phyloP scores from a whole-genome alignment of 805 yeast genomes.

The Saturnispora dispora region DNA sequence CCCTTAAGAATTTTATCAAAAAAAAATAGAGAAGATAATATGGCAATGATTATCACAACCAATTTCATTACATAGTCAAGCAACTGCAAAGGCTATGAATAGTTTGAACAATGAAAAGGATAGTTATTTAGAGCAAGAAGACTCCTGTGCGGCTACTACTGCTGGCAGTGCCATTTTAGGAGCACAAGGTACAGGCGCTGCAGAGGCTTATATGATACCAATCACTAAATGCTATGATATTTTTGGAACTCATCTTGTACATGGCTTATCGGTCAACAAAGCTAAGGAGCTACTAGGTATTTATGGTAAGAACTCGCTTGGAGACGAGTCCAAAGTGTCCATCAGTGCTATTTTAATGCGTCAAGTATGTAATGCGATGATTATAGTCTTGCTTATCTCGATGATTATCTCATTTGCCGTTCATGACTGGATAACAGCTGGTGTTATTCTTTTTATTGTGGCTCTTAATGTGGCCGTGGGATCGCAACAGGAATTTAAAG shows the following conservation, averaged over 20 bases:
- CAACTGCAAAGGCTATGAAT: not conserved
- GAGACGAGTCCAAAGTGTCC: slow-evolving; percentile 49
- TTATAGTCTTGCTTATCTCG: slow-evolving; percentile 60
- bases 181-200: slow-evolving; percentile 5
- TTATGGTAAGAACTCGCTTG: slow-evolving; percentile 54
- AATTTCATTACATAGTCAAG: not conserved
- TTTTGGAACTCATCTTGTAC: slow-evolving; percentile 31
- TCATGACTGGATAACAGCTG: slow-evolving; percentile 74
- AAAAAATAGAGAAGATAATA: too few relatives aligned
- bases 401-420: slow-evolving; percentile 66
- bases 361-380: slow-evolving; percentile 73
- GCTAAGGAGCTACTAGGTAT: slow-evolving; percentile 25
- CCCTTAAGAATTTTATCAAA: too few relatives aligned
- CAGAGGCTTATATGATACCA: slow-evolving; percentile 17
- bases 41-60: too few relatives aligned
- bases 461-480: slow-evolving; percentile 58
- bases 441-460: slow-evolving; percentile 66
- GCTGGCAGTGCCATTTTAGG: not conserved
- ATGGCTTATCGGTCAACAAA: slow-evolving; percentile 37
- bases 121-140: slow-evolving; percentile 7
- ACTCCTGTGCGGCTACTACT: slow-evolving; percentile 7
- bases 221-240: slow-evolving; percentile 14
- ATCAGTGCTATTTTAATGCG: slow-evolving; percentile 47
- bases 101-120: slow-evolving; percentile 8
- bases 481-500: slow-evolving; percentile 59